These are phyloP conservation scores for Diutina scorzettiae DNA, from an alignment of 1,139 yeast species.

Conservation along the genomic window DNA sequence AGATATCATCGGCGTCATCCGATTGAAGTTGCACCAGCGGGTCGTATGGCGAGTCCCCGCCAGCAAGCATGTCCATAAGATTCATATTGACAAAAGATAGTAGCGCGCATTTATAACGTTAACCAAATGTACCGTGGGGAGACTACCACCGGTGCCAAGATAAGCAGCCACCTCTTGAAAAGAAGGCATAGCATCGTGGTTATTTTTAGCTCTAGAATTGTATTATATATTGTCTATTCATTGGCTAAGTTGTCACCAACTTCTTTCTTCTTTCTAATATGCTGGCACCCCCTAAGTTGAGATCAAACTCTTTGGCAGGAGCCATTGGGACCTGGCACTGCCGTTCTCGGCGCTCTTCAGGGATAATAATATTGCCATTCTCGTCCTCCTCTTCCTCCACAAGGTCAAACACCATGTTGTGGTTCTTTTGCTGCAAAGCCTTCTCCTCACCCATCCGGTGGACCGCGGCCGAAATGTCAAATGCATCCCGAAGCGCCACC, in stretches of 20 bases:
- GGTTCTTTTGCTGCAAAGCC: constrained; percentile 12
- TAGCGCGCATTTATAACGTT: no score
- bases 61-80: constrained; percentile 2
- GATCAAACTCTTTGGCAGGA: constrained; percentile 36
- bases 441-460: constrained; percentile 69
- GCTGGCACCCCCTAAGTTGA: constrained; percentile 70
- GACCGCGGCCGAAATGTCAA: constrained; percentile 88
- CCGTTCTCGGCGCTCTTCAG: neutral
- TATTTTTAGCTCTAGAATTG: neutral
- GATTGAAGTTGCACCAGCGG: neutral
- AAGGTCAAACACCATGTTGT: constrained; percentile 9
- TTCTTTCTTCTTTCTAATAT: constrained; percentile 64
- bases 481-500: constrained; percentile 85
- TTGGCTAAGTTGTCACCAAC: constrained; percentile 10
- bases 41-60: constrained; percentile 3
- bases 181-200: neutral
- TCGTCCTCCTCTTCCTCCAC: constrained; percentile 5
- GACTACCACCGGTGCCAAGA: no score
- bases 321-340: neutral
- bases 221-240: neutral
- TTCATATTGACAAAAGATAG: no score
- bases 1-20: neutral
- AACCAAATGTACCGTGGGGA: no score
- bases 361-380: neutral
- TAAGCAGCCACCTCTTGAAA: no score